Conservation (phyloP, 352 stramenopile species). For the Phytophthora pseudosyringae region DNA sequence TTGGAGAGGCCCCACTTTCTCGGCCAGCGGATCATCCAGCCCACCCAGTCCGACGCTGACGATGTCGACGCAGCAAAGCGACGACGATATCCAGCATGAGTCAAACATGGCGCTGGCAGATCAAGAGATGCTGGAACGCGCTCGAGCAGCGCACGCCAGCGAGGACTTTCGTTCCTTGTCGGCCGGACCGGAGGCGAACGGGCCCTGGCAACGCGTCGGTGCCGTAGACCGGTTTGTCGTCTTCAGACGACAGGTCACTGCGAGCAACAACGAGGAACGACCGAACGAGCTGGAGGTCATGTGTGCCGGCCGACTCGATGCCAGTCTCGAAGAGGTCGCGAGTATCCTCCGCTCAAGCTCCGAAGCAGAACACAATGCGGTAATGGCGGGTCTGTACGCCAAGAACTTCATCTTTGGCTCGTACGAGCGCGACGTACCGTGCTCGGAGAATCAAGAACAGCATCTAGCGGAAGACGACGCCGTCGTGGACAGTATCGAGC, state of each 20-base stretch:
- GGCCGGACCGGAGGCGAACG: slow-evolving; percentile 24
- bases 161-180: slow-evolving; percentile 19
- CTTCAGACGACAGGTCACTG: slow-evolving; percentile 9
- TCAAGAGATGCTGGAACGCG: slow-evolving; percentile 26
- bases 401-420: slow-evolving; percentile 43
- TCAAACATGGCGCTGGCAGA: background rate
- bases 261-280: background rate
- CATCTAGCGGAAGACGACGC: background rate
- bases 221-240: slow-evolving; percentile 23
- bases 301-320: slow-evolving; percentile 31
- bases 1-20: background rate
- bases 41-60: background rate
- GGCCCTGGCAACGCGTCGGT: slow-evolving; percentile 32
- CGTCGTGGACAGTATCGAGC: background rate
- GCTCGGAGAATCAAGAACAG: background rate
- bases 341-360: slow-evolving; percentile 26
- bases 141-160: slow-evolving; percentile 15
- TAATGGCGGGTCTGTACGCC: slow-evolving; percentile 40
- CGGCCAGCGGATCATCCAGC: background rate
- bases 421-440: slow-evolving; percentile 26
- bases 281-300: slow-evolving; percentile 23
- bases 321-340: slow-evolving; percentile 34
- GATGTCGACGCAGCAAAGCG: slow-evolving; percentile 20
- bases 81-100: slow-evolving; percentile 27
- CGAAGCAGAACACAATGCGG: slow-evolving; percentile 30